phyloP scores from a whole-genome alignment of 2,329 filamentous ascomycete genomes.

The Pyrenophora seminiperda region DNA sequence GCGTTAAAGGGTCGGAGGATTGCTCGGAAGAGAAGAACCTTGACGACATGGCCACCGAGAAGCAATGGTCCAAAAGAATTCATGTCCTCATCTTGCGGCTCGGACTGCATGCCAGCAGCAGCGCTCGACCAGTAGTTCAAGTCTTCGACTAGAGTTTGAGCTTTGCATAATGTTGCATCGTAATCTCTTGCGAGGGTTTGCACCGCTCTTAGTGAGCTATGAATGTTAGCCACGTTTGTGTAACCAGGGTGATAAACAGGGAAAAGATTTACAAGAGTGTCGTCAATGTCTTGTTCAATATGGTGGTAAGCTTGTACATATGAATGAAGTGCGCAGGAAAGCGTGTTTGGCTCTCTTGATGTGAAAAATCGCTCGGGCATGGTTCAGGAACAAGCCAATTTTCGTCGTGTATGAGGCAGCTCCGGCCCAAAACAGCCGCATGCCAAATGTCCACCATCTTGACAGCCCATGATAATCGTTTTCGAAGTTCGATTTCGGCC shows the following conservation, averaged over 20 bases:
- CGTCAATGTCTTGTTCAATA: not conserved
- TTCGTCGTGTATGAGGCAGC: constrained; percentile 1
- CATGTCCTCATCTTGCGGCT: not conserved
- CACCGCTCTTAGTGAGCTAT: not conserved
- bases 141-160: constrained; percentile 1
- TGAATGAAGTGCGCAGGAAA: not conserved
- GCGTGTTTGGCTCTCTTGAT: not conserved
- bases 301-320: not conserved
- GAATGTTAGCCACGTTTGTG: not conserved
- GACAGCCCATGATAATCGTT: constrained; percentile 1
- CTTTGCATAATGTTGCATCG: not conserved
- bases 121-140: not conserved
- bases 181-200: not conserved
- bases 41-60: constrained; percentile 1
- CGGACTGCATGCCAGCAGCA: not conserved
- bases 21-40: constrained; percentile 4
- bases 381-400: not conserved
- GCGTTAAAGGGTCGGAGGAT: not conserved
- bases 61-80: not conserved
- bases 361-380: not conserved
- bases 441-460: constrained; percentile 3
- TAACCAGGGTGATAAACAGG: too few species aligned
- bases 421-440: constrained; percentile 1
- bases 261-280: constrained; percentile 1
- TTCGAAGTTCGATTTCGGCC: not conserved